phyloP scores from a whole-genome alignment of 164 flowering plant species.

The Umbilicus rupestris region DNA sequence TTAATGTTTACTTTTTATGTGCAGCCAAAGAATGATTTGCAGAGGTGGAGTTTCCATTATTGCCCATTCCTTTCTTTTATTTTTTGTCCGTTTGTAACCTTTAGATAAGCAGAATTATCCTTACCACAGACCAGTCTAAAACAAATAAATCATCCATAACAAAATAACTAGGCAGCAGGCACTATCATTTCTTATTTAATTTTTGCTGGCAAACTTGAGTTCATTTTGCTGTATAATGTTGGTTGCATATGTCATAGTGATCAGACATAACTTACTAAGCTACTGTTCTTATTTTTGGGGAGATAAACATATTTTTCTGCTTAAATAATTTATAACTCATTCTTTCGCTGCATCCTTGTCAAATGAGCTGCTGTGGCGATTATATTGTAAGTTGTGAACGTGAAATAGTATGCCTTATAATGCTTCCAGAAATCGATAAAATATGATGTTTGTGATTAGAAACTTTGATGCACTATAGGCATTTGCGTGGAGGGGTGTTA shows the following conservation, averaged over 20 bases:
- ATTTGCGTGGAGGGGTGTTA: neutral
- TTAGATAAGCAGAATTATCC: neutral
- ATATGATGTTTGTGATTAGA: neutral
- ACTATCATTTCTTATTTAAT: too few species aligned
- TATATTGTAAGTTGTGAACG: neutral
- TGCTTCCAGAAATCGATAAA: neutral
- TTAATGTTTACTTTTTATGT: slow-evolving; percentile 19
- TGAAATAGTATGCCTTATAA: too few species aligned
- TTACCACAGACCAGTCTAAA: neutral
- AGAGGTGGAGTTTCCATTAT: neutral
- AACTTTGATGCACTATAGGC: neutral
- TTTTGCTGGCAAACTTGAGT: too few species aligned
- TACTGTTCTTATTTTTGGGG: neutral
- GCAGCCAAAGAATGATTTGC: neutral
- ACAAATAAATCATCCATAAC: neutral
- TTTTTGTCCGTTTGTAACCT: neutral
- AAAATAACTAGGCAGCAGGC: too few species aligned
- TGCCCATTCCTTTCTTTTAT: neutral
- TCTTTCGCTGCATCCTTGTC: neutral
- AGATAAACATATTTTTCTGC: neutral
- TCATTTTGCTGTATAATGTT: too few species aligned
- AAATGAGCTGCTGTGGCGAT: neutral
- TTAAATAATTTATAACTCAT: too few species aligned
- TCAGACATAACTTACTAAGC: neutral
- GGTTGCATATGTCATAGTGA: too few species aligned